Conservation (phyloP, 768 basidiomycete species). For the Trametes coccinea region DNA sequence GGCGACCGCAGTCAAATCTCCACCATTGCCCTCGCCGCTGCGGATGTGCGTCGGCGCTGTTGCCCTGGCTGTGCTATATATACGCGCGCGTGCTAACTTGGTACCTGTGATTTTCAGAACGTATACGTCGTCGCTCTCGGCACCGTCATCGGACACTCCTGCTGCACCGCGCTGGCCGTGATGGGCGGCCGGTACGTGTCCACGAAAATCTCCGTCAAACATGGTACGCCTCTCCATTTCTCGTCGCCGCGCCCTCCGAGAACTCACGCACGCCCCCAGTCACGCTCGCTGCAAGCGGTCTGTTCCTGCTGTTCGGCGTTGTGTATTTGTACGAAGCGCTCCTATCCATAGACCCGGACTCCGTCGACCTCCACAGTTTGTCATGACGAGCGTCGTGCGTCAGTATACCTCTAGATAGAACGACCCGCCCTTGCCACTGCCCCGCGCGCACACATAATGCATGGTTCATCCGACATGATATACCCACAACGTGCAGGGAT, state of each 20-base stretch:
- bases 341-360: constrained; percentile 29
- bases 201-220: constrained; percentile 93
- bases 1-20: constrained; percentile 97
- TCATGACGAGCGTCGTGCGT: constrained; percentile 13
- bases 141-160: constrained; percentile 84
- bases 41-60: constrained; percentile 60
- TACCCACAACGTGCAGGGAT: too few relatives aligned
- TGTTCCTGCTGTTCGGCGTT: constrained; percentile 83
- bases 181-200: constrained; percentile 92
- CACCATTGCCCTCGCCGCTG: constrained; percentile 92
- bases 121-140: constrained; percentile 89
- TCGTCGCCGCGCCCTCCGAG: not conserved
- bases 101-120: constrained; percentile 54
- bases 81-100: constrained; percentile 8
- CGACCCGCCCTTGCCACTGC: not conserved
- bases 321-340: constrained; percentile 68
- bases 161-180: constrained; percentile 88
- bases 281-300: constrained; percentile 75
- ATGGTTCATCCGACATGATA: not conserved
- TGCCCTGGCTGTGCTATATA: constrained; percentile 1
- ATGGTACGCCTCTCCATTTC: constrained; percentile 54
- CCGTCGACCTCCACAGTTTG: constrained; percentile 21
- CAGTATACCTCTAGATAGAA: constrained; percentile 10
- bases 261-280: constrained; percentile 47
- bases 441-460: constrained; percentile 3